A percentile compares a stretch with the other conserved stretches of the same genome.
phyloP scores from a whole-genome alignment of 257 asterid species.

The Nicotiana obtusifolia region DNA sequence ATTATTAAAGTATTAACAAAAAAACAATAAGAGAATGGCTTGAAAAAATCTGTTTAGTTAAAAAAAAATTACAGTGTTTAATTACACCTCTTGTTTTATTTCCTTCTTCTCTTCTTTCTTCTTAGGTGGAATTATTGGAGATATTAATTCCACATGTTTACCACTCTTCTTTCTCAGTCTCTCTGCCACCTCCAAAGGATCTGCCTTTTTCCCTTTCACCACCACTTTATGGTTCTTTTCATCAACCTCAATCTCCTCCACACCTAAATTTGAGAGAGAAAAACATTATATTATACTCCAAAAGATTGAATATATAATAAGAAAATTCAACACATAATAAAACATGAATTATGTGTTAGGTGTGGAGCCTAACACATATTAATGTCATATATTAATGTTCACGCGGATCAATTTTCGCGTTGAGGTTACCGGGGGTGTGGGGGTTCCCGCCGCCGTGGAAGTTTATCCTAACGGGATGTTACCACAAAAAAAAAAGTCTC shows the following conservation, averaged over 20 bases:
- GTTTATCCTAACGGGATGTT: too few relatives aligned
- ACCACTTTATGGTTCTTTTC: slow-evolving; percentile 36
- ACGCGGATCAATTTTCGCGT: too few relatives aligned
- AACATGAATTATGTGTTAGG: too few relatives aligned
- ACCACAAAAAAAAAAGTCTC: too few relatives aligned
- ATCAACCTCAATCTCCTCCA: slow-evolving; percentile 52
- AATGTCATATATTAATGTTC: too few relatives aligned
- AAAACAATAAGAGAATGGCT: neutral
- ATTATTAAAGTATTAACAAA: neutral
- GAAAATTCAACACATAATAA: too few relatives aligned
- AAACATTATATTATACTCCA: too few relatives aligned
- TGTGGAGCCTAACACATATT: too few relatives aligned
- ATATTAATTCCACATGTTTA: slow-evolving; percentile 51
- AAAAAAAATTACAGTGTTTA: neutral
- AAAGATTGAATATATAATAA: too few relatives aligned
- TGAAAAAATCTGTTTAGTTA: too few relatives aligned
- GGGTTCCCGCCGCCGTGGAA: too few relatives aligned
- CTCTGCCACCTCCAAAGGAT: slow-evolving; percentile 49
- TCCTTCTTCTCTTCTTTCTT: slow-evolving; percentile 22
- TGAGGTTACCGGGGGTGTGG: too few relatives aligned
- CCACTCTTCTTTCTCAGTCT: slow-evolving; percentile 58
- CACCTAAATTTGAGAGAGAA: slow-evolving; percentile 30
- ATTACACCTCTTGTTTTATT: slow-evolving; percentile 29
- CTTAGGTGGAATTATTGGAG: slow-evolving; percentile 31
- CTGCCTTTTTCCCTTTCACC: slow-evolving; percentile 49